Conservation (phyloP, 768 basidiomycete genomes). For the Lentinula lateritia region DNA sequence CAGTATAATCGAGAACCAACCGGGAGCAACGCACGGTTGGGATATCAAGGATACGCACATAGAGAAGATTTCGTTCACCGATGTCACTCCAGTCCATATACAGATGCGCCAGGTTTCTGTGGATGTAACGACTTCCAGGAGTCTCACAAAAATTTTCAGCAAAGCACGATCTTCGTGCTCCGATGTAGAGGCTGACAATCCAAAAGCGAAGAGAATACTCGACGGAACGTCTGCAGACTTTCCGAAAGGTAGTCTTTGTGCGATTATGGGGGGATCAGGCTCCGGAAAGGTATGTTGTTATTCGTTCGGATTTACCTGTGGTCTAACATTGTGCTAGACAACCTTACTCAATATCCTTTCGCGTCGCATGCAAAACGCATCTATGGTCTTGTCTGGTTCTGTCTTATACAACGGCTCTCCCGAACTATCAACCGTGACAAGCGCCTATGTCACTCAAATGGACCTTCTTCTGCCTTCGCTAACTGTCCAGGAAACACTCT, state of each 20-base stretch:
- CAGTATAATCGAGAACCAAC: background rate
- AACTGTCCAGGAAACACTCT: constrained; percentile 46
- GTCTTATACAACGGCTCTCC: constrained; percentile 24
- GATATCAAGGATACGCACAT: background rate
- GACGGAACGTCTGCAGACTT: constrained; percentile 7
- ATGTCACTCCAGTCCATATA: background rate
- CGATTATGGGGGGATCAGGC: constrained; percentile 9
- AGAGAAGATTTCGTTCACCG: constrained; percentile 2
- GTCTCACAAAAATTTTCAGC: background rate
- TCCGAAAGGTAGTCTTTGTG: constrained; percentile 4
- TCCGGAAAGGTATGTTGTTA: constrained; percentile 6
- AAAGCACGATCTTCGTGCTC: background rate
- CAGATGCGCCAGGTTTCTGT: background rate
- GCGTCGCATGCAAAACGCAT: constrained; percentile 14
- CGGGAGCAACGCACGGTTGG: background rate
- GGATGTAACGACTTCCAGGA: background rate
- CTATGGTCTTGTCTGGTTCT: constrained; percentile 25
- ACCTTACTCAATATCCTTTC: constrained; percentile 5
- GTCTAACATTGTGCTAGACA: background rate
- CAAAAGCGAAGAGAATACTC: background rate
- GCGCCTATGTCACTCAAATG: constrained; percentile 50
- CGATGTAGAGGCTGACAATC: background rate
- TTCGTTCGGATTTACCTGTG: background rate
- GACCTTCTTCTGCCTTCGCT: constrained; percentile 50
- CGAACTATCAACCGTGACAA: constrained; percentile 10